Conservation (phyloP, 176 grass and related monocot genomes). For the Coix lacrymajobi region DNA sequence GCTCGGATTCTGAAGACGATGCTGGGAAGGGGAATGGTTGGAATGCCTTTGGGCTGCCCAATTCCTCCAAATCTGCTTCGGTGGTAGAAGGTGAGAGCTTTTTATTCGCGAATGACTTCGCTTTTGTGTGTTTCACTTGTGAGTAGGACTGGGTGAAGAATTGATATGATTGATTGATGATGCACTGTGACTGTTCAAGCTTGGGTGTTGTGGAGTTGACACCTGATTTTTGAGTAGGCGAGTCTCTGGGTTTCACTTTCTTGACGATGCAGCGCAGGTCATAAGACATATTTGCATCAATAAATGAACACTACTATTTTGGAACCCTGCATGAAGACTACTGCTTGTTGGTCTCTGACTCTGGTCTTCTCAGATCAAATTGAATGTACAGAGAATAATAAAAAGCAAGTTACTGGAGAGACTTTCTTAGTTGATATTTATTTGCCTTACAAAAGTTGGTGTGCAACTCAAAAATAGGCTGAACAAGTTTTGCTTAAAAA, state of each 20-base stretch:
- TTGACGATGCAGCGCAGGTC: not conserved
- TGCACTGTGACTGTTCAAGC: not conserved
- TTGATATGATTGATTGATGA: not conserved
- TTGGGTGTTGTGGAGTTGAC: not conserved
- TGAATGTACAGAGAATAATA: not conserved
- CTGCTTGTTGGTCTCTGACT: not conserved
- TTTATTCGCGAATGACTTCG: not conserved
- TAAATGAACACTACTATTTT: not conserved
- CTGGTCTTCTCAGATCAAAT: not conserved
- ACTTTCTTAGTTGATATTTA: not conserved
- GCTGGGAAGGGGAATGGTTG: conserved; percentile 7
- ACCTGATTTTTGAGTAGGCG: not conserved
- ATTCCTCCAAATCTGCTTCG: conserved; percentile 33
- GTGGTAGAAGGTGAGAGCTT: conserved; percentile 36
- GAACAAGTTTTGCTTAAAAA: not conserved
- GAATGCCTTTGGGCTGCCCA: conserved; percentile 32
- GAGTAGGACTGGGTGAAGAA: not conserved
- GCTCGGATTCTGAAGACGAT: conserved; percentile 61
- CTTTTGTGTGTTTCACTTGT: not conserved
- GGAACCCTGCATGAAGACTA: not conserved
- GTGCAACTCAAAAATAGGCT: not conserved
- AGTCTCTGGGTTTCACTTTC: not conserved
- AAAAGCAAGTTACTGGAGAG: not conserved
- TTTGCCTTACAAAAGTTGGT: not conserved
- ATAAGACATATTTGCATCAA: not conserved